Base-by-base conservation (phyloP, 2,329 filamentous ascomycete species). In the Pyrenophora seminiperda region DNA sequence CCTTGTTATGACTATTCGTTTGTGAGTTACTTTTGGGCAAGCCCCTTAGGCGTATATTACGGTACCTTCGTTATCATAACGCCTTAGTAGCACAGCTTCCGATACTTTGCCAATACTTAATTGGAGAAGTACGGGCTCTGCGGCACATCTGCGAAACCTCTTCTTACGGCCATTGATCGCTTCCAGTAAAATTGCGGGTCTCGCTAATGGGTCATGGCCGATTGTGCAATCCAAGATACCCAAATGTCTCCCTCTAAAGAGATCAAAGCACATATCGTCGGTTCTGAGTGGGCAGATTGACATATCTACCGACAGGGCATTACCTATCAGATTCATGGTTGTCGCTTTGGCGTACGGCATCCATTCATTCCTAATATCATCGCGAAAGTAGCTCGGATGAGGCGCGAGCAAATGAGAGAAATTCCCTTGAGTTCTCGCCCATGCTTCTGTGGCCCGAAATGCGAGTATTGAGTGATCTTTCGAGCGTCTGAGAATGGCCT, bases 401-500 rank as follows among this genome's bases (percentile, higher is more conserved):
- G 22, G n/a, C 7, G 41, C 41, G 6, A 44, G 9, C 1, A 37
- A 14, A 7, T 15, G n/a, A 0, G 41, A 17, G 24, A 27, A 27
- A 4, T 9, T 27, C 10, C 24, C 24, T 11, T 27, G 9, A 27
- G 24, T 27, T 13, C 24, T 7, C 13, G 24, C 24, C 24, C 24
- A 27, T 27, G 24, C 10, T 6, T 30, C 3, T 5, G 1, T 32
- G 0, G 5, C 1, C 5, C 22, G 41, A 15, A 44, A 44, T 5
- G 41, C 41, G 5, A 44, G 18, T 0, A 45, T 45, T 2, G 32
- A 37, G 1, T 45, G 41, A 15, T 45, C 41, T 19, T 14, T 36
- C 1, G 41, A 46, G 10, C 30, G 27, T 0, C 10, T 44, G 24
- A 58, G 34, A 9, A 65, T 61, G 9, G 61, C 61, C 32, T 58